A percentile compares a stretch with the other conserved stretches of the same genome.
phyloP scores from a whole-genome alignment of 768 basidiomycete species.

The Leccinum arenicola region DNA sequence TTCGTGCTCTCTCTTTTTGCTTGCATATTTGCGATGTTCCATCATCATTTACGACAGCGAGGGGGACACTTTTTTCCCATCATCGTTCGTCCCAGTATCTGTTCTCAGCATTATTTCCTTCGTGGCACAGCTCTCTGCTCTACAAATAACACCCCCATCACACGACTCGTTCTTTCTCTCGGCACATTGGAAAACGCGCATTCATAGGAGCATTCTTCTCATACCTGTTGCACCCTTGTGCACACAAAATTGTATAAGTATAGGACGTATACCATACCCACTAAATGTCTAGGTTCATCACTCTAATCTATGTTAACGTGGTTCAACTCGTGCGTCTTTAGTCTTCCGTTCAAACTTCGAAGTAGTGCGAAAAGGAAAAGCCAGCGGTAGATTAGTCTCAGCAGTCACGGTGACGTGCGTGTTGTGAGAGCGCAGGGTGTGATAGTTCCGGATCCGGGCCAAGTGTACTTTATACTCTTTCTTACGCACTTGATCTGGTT shows the following conservation, averaged over 20 bases:
- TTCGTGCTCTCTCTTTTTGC: neutral
- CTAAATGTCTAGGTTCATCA: neutral
- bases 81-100: neutral
- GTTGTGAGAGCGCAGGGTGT: neutral
- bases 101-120: neutral
- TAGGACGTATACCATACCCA: slow-evolving; percentile 2
- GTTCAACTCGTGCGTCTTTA: neutral
- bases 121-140: neutral
- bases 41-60: neutral
- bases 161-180: neutral
- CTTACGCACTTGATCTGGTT: too few species aligned
- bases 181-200: neutral
- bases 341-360: neutral
- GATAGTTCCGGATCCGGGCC: neutral
- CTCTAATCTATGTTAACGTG: neutral
- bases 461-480: neutral
- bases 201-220: neutral
- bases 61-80: neutral
- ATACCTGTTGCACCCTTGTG: neutral
- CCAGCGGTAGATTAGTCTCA: neutral
- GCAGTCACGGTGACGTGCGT: neutral
- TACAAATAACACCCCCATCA: neutral
- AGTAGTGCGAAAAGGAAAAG: neutral
- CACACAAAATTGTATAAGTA: neutral
- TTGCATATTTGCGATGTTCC: neutral